Evolutionary conservation across 148 eudicot genomes (phyloP), one percentile per base, ranked within the genome.

Genomic region (Rhododendron kiyosumense): DNA sequence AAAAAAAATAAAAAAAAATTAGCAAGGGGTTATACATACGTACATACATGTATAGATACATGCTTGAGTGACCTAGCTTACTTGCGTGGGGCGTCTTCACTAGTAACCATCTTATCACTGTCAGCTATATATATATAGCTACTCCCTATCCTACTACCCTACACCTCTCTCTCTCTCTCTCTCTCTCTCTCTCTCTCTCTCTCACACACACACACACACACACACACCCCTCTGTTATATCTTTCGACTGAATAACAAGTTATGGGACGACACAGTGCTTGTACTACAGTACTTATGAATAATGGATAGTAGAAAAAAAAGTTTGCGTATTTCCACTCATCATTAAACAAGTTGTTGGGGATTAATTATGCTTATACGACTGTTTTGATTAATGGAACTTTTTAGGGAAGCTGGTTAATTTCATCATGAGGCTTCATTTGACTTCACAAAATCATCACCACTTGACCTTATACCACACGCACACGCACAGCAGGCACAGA

Each of bases 101-200:
- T 88, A 81, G 87, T 90, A 90, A 90, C 89, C 91, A 90, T 90
- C 91, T 85, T 84, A 65, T 90, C 91, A 88, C 73, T 90, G 91
- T 89, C 91, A 89, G 84, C 75, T 69, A 28, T 0, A 26, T 17
- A 54, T 54, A 54, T 17, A 54, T 69, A 28, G 36, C 75, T 28
- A 69, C 36, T 1, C 18, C 5, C 34, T 69, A 69, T 69, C 38
- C 87, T 81, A 74, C 87, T 32, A 77, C 38, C 78, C 78, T 38
- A 79, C 77, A 49, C 17, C 5, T 5, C 43, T 5, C 43, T 0
- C 43, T 41, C 41, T 38, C 41, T 38, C 41, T 38, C 41, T 38
- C 65, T n/a, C 49, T 74, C 77, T 69, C 57, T 63, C 65, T n/a
- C 83, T 78, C 49, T 43, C 81, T 41, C 6, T 52, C 85, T 34